Conservation (phyloP, 2,329 filamentous ascomycete genomes). For the Seiridium unicorne region DNA sequence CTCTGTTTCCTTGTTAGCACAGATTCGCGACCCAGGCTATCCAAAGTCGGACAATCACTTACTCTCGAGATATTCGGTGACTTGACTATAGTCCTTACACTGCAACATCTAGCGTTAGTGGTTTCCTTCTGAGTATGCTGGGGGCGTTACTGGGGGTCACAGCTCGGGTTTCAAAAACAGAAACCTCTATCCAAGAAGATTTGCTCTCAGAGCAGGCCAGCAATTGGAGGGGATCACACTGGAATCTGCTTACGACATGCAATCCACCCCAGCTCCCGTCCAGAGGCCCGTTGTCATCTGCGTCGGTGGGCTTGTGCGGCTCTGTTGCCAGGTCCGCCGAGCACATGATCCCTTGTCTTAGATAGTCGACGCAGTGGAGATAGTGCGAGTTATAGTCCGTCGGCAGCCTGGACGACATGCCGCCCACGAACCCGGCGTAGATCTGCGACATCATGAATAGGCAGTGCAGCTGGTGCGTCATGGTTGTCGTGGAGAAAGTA, state of each 20-base stretch:
- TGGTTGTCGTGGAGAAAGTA: constrained; percentile 34
- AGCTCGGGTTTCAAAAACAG: too few species aligned
- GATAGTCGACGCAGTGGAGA: constrained; percentile 23
- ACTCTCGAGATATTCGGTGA: constrained; percentile 19
- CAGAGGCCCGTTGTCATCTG: constrained; percentile 18
- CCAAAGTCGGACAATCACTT: not conserved
- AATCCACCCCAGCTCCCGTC: constrained; percentile 21
- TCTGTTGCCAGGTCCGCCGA: constrained; percentile 21
- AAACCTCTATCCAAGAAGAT: too few species aligned
- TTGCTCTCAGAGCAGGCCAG: too few species aligned
- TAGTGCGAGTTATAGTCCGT: constrained; percentile 23
- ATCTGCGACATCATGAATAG: constrained; percentile 34
- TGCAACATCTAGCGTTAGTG: not conserved
- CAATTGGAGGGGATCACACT: too few species aligned
- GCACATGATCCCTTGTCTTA: constrained; percentile 24
- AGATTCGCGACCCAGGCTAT: not conserved
- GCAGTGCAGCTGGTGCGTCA: constrained; percentile 36
- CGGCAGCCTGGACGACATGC: constrained; percentile 17
- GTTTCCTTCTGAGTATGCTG: not conserved
- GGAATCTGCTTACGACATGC: constrained; percentile 10
- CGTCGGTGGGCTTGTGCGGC: constrained; percentile 17
- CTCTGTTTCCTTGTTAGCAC: not conserved
- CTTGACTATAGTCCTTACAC: constrained; percentile 22
- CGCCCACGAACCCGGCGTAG: constrained; percentile 22
- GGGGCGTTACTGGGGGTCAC: not conserved